Conservation (phyloP, 352 stramenopile genomes). For the Phytophthora foliorum region DNA sequence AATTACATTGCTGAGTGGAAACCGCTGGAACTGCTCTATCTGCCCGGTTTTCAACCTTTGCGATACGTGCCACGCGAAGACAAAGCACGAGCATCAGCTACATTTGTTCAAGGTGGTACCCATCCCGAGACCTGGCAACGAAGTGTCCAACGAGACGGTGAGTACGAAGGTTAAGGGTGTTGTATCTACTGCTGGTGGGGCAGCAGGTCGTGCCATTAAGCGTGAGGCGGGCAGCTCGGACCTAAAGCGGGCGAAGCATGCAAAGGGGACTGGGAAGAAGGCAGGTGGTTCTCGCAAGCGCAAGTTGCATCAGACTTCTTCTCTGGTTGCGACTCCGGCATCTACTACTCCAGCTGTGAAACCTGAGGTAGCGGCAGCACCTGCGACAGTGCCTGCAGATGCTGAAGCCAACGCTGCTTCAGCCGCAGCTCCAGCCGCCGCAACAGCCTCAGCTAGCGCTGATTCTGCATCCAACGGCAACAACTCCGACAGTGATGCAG, state of each 20-base stretch:
- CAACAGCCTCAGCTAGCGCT: background rate
- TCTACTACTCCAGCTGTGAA: constrained; percentile 10
- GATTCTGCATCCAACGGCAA: constrained; percentile 17
- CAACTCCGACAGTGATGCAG: constrained; percentile 72
- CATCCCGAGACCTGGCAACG: constrained; percentile 73
- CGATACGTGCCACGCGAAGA: constrained; percentile 94
- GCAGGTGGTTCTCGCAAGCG: constrained; percentile 65
- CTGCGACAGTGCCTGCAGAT: constrained; percentile 1
- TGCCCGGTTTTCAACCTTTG: constrained; percentile 97
- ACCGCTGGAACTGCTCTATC: constrained; percentile 96
- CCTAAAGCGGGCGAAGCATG: constrained; percentile 57
- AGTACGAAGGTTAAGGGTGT: constrained; percentile 45
- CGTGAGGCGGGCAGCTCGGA: constrained; percentile 57
- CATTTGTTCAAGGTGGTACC: constrained; percentile 94
- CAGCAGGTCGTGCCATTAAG: constrained; percentile 40
- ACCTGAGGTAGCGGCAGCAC: constrained; percentile 6
- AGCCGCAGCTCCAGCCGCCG: background rate
- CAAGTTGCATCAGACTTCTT: constrained; percentile 66
- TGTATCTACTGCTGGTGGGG: constrained; percentile 39
- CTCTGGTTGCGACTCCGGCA: constrained; percentile 30
- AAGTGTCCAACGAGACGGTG: constrained; percentile 43
- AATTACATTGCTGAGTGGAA: constrained; percentile 94
- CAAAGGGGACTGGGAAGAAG: constrained; percentile 41
- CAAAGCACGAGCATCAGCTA: constrained; percentile 93
- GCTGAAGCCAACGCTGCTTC: constrained; percentile 5